Percentiles rank a stretch among this genome's conserved stretches.
Conservation (phyloP, 257 asterid species). For the Mitragyna speciosa region DNA sequence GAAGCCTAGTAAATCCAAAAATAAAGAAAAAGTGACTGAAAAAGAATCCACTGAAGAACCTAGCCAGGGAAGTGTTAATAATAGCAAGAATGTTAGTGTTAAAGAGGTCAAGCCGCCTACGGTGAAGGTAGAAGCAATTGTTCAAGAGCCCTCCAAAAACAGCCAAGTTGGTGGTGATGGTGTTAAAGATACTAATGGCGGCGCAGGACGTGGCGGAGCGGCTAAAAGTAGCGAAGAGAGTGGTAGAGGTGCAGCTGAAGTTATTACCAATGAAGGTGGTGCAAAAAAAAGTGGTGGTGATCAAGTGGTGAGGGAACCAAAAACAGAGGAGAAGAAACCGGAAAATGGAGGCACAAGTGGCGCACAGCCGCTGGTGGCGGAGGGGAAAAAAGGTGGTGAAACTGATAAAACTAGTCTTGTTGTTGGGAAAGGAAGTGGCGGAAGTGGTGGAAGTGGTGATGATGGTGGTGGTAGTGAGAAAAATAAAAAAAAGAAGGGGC, state of each 20-base stretch:
- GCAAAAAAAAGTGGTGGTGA: constrained; percentile 12
- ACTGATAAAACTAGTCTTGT: constrained; percentile 1
- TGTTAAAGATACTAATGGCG: neutral
- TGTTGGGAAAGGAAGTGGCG: constrained; percentile 22
- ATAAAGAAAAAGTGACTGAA: constrained; percentile 23
- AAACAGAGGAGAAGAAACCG: constrained; percentile 37
- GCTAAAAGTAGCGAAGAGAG: constrained; percentile 18
- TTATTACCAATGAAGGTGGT: constrained; percentile 6
- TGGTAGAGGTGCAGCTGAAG: constrained; percentile 16
- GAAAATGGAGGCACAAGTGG: constrained; percentile 15
- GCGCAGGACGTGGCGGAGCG: neutral
- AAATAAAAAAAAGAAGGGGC: constrained; percentile 63
- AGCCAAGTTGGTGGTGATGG: neutral
- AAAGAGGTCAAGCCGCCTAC: constrained; percentile 20
- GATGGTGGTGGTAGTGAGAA: constrained; percentile 29
- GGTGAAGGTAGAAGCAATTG: constrained; percentile 13
- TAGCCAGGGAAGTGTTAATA: neutral
- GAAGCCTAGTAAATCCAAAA: constrained; percentile 1
- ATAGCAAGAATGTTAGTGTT: constrained; percentile 8
- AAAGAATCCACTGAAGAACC: constrained; percentile 16
- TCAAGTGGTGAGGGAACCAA: constrained; percentile 19
- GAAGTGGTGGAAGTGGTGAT: constrained; percentile 26
- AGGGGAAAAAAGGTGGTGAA: constrained; percentile 26
- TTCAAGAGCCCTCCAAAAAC: constrained; percentile 7
- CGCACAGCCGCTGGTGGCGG: constrained; percentile 28